phyloP scores from a whole-genome alignment of 176 grass and related monocot genomes.

The Panicum miliaceum region DNA sequence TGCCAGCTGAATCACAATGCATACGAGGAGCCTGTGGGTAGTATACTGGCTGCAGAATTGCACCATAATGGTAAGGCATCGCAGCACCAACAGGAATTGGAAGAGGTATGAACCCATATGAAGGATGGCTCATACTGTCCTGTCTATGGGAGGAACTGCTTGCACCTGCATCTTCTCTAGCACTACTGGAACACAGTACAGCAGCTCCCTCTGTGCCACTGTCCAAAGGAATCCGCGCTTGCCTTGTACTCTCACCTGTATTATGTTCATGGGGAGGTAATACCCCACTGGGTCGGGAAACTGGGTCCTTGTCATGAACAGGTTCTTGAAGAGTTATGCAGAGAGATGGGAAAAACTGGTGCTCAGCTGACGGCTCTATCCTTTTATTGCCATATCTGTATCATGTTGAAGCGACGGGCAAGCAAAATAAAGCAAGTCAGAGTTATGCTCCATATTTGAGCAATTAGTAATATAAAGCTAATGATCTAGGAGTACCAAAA shows the following conservation, averaged over 20 bases:
- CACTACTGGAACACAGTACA: conserved; percentile 47
- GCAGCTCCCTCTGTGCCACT: conserved; percentile 43
- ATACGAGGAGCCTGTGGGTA: conserved; percentile 55
- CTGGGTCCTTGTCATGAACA: conserved; percentile 49
- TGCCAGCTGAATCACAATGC: conserved; percentile 51
- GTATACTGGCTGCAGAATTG: conserved; percentile 73
- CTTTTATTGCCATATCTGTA: conserved; percentile 82
- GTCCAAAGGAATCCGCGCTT: conserved; percentile 46
- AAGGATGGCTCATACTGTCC: conserved; percentile 47
- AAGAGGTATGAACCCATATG: conserved; percentile 76
- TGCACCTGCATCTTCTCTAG: conserved; percentile 55
- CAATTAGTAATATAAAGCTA: conserved; percentile 14
- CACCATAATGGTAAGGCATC: conserved; percentile 70
- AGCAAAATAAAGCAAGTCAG: conserved; percentile 31
- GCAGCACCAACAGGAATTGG: conserved; percentile 63
- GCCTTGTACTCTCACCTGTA: conserved; percentile 41
- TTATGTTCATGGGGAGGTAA: conserved; percentile 40
- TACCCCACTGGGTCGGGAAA: conserved; percentile 36
- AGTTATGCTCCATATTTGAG: conserved; percentile 18
- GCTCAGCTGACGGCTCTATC: conserved; percentile 51
- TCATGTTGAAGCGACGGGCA: conserved; percentile 30
- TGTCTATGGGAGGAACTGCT: conserved; percentile 53
- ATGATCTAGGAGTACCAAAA: conserved; percentile 21
- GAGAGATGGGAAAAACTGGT: conserved; percentile 47
- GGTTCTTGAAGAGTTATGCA: conserved; percentile 35